Evolutionary conservation across 2,329 filamentous ascomycete genomes (phyloP).

Genomic region (Ophiosphaerella korrae): DNA sequence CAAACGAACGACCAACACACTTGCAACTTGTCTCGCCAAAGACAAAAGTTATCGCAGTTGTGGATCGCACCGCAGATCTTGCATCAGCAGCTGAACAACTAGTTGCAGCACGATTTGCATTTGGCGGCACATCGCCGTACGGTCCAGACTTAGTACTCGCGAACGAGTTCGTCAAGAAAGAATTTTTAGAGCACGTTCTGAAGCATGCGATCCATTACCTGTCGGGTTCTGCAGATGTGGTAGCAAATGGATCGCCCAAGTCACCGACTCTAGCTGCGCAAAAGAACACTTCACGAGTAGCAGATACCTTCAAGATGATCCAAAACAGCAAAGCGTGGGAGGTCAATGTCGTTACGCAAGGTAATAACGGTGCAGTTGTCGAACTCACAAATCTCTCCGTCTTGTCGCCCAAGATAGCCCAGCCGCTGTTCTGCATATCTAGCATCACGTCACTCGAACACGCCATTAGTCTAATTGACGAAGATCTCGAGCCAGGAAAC

Average conservation of each 20-base stretch:
- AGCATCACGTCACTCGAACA: constrained; percentile 59
- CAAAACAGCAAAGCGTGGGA: constrained; percentile 26
- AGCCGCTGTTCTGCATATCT: constrained; percentile 54
- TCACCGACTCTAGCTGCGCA: constrained; percentile 1
- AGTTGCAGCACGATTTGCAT: constrained; percentile 59
- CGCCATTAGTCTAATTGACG: constrained; percentile 55
- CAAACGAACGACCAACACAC: constrained; percentile 14
- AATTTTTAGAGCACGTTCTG: constrained; percentile 58
- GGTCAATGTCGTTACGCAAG: constrained; percentile 26
- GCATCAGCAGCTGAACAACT: constrained; percentile 59
- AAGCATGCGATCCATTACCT: constrained; percentile 44
- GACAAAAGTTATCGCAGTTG: constrained; percentile 58
- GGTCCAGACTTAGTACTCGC: constrained; percentile 67
- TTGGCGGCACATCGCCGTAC: constrained; percentile 63
- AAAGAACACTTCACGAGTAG: constrained; percentile 14
- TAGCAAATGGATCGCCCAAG: constrained; percentile 15
- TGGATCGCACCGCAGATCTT: constrained; percentile 65
- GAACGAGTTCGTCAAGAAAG: constrained; percentile 65
- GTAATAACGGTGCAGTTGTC: constrained; percentile 29
- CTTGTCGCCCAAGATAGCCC: constrained; percentile 46
- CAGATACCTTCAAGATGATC: constrained; percentile 12
- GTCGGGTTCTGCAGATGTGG: constrained; percentile 12
- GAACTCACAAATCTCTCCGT: constrained; percentile 31
- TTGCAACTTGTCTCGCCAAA: constrained; percentile 44
- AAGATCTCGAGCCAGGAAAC: constrained; percentile 30